phyloP scores from a whole-genome alignment of 2,329 filamentous ascomycete genomes.

The Pleomassaria siparia region DNA sequence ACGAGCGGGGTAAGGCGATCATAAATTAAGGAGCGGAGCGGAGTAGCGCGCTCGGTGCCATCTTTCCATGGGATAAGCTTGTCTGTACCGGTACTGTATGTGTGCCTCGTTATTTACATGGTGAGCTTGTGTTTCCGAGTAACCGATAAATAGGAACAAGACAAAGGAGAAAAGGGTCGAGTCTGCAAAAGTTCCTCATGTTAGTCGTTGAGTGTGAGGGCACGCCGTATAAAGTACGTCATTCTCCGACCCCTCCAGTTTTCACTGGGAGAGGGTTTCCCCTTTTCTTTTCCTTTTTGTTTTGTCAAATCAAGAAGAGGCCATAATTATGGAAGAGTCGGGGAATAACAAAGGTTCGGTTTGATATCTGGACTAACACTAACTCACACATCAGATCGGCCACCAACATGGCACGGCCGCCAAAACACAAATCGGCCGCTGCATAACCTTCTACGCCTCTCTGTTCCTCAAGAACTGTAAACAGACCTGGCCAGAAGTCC shows the following conservation, averaged over 20 bases:
- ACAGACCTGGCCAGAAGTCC: constrained; percentile 50
- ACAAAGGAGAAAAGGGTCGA: too few relatives aligned
- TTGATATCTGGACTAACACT: neutral
- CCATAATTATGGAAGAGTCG: neutral
- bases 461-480: constrained; percentile 53
- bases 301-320: too few relatives aligned
- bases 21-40: too few relatives aligned
- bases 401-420: constrained; percentile 49
- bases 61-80: too few relatives aligned
- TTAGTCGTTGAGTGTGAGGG: constrained; percentile 45
- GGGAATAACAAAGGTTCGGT: neutral
- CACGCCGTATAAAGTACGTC: constrained; percentile 45
- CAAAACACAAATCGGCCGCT: constrained; percentile 42
- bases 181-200: too few relatives aligned
- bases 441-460: constrained; percentile 50
- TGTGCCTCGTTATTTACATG: too few relatives aligned
- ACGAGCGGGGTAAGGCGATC: too few relatives aligned
- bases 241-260: neutral
- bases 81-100: too few relatives aligned
- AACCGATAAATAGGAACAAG: too few relatives aligned
- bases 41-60: too few relatives aligned
- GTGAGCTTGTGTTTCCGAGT: too few relatives aligned
- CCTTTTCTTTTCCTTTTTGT: too few relatives aligned
- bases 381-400: constrained; percentile 49
- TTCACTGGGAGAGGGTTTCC: neutral